Evolutionary conservation across 331 rosid genomes (phyloP).

Genomic region (Erythrophleum ivorense): DNA sequence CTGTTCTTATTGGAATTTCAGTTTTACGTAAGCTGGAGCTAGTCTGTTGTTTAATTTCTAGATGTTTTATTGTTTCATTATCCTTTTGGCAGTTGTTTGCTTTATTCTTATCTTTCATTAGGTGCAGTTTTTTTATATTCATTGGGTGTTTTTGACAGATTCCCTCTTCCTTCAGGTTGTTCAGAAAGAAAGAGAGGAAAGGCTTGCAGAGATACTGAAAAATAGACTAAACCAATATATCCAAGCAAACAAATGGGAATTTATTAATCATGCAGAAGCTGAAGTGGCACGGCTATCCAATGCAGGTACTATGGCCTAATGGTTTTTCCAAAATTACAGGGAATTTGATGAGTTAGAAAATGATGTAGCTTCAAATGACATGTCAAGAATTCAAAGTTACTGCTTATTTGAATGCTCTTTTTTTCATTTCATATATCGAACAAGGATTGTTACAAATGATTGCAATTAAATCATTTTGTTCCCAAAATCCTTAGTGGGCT

Average conservation of each 20-base stretch:
- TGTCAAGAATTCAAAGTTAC: slow-evolving; percentile 4
- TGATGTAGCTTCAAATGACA: slow-evolving; percentile 27
- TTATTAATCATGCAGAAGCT: slow-evolving; percentile 71
- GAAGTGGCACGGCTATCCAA: slow-evolving; percentile 87
- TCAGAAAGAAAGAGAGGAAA: slow-evolving; percentile 96
- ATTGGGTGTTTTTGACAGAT: slow-evolving; percentile 27
- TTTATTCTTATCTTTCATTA: slow-evolving; percentile 20
- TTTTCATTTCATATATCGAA: slow-evolving; percentile 8
- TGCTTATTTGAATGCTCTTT: slow-evolving; percentile 2
- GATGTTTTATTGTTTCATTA: background rate
- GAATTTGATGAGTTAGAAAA: slow-evolving; percentile 1
- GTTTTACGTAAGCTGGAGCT: background rate
- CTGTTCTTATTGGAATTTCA: slow-evolving; percentile 1
- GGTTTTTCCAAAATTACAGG: slow-evolving; percentile 22
- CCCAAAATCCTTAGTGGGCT: slow-evolving; percentile 12
- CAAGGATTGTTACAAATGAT: background rate
- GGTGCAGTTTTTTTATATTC: slow-evolving; percentile 23
- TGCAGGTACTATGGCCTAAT: slow-evolving; percentile 67
- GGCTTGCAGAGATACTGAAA: slow-evolving; percentile 77
- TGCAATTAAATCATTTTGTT: slow-evolving; percentile 26
- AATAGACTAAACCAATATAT: slow-evolving; percentile 79
- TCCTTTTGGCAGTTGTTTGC: background rate
- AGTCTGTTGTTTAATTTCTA: background rate
- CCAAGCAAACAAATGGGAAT: slow-evolving; percentile 82
- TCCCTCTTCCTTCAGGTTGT: slow-evolving; percentile 67